Base-by-base conservation (phyloP, 176 grass and related monocot species). In the Triticum monococcum region DNA sequence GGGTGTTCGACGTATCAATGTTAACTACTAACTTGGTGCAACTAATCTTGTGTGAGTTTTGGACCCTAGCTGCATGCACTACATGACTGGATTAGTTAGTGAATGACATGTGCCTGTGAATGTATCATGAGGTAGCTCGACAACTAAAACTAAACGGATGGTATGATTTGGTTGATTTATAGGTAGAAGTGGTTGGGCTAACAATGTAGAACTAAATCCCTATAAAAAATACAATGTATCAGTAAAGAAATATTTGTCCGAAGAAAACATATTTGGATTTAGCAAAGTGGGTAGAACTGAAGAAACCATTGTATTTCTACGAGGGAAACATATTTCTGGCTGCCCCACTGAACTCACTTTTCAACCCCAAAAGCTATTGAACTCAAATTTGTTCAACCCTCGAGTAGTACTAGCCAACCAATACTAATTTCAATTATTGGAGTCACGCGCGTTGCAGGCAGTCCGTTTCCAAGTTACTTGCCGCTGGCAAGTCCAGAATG, bases 181-280 rank as follows among this genome's bases (percentile, higher is more conserved):
- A 80, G 85, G 89, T 87, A 37, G 5, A 50, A 31, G 68, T 91
- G 32, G 89, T 70, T 80, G 25, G 74, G 54, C 89, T n/a, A 87
- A 84, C 80, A 10, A 5, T 38, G 11, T 9, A n/a, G 13, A 5
- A 43, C 54, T 8, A 57, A 50, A 16, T 17, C 50, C 50, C 50
- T 18, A 17, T 18, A 18, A 18, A 54, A 54, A 61, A 32, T 30
- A 30, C 50, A 18, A 54, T 54, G 16, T 54, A 18, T 9, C 61
- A 66, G 7, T 59, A 59, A 22, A 59, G 0, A 59, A 59, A n/a
- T 57, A 22, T 22, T 59, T 59, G 18, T 59, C 18, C 2, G 23
- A 5, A 23, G 4, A 78, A 45, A 83, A 78, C 32, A 46, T 30
- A 20, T 59, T 59, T 24, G 32, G 14, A 52, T 26, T 16, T 13